phyloP scores from a whole-genome alignment of 805 yeast genomes.

The Saturnispora kantuleensis region DNA sequence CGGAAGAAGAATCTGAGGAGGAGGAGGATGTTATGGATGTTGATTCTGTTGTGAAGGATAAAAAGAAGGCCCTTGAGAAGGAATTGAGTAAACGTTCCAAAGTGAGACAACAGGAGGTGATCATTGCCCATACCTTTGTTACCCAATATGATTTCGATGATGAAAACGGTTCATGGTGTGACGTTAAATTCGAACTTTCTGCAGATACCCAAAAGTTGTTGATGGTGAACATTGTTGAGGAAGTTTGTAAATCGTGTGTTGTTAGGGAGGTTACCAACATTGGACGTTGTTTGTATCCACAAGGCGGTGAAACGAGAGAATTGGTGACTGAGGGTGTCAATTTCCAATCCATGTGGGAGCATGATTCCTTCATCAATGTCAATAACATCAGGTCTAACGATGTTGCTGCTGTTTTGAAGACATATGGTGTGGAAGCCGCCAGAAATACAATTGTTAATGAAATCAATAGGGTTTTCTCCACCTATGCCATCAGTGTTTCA shows the following conservation, averaged over 20 bases:
- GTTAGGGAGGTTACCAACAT: constrained; percentile 87
- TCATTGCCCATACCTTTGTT: constrained; percentile 62
- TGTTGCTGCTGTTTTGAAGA: constrained; percentile 76
- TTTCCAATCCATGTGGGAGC: constrained; percentile 97
- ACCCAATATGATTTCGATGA: constrained; percentile 87
- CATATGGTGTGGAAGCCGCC: constrained; percentile 99
- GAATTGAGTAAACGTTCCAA: constrained; percentile 52
- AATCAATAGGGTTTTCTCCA: constrained; percentile 89
- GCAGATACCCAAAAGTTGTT: constrained; percentile 84
- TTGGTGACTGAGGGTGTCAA: constrained; percentile 97
- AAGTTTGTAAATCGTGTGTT: constrained; percentile 78
- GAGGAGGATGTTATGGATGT: constrained; percentile 20
- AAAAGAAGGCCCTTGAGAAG: constrained; percentile 14
- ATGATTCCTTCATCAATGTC: constrained; percentile 84
- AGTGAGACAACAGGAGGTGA: constrained; percentile 78
- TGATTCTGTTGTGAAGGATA: constrained; percentile 8
- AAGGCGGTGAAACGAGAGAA: constrained; percentile 59
- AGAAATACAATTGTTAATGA: constrained; percentile 94
- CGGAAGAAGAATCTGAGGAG: constrained; percentile 34
- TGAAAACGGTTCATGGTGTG: constrained; percentile 82
- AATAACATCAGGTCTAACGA: constrained; percentile 88
- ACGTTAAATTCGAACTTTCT: constrained; percentile 71
- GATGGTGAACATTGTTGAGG: constrained; percentile 96
- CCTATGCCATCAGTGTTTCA: constrained; percentile 90
- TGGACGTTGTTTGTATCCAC: constrained; percentile 87